phyloP scores from a whole-genome alignment of 768 basidiomycete species.

The Calocybe gangraenosa region DNA sequence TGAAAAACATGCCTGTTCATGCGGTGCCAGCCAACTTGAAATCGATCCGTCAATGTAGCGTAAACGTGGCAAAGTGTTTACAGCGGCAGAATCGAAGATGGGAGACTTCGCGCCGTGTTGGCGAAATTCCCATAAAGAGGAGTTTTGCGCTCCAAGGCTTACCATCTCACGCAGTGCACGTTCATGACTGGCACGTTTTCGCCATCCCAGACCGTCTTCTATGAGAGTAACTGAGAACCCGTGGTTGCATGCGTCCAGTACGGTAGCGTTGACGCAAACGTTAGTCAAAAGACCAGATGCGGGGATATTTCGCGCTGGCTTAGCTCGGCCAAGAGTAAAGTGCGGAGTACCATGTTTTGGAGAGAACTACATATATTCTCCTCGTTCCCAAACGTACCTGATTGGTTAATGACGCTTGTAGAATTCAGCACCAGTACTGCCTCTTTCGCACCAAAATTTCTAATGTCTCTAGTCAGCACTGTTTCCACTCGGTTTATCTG shows the following conservation, averaged over 20 bases:
- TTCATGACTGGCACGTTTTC: constrained; percentile 21
- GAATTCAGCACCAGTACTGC: constrained; percentile 18
- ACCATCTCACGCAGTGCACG: constrained; percentile 18
- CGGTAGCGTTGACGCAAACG: constrained; percentile 23
- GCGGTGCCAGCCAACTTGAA: constrained; percentile 24
- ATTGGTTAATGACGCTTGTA: constrained; percentile 12
- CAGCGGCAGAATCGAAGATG: constrained; percentile 6
- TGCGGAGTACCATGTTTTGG: constrained; percentile 24
- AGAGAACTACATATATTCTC: constrained; percentile 15
- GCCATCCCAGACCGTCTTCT: constrained; percentile 23
- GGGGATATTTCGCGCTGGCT: constrained; percentile 16
- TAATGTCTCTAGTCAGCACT: constrained; percentile 3
- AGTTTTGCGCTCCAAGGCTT: constrained; percentile 6
- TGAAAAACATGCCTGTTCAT: constrained; percentile 20
- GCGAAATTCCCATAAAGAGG: constrained; percentile 3
- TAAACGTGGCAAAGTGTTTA: constrained; percentile 13
- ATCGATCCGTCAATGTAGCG: constrained; percentile 26
- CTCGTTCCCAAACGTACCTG: constrained; percentile 2
- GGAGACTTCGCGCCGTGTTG: constrained; percentile 7
- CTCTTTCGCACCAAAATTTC: constrained; percentile 20
- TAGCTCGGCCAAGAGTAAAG: constrained; percentile 15
- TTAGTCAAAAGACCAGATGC: constrained; percentile 22
- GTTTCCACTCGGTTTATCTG: constrained; percentile 3
- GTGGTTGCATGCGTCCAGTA: constrained; percentile 17
- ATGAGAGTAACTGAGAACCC: constrained; percentile 17